Percentiles rank a stretch among this genome's conserved stretches.
These are phyloP conservation scores for Fomitopsis pulvina DNA, from an alignment of 768 basidiomycete genomes.

Conservation along the genomic window DNA sequence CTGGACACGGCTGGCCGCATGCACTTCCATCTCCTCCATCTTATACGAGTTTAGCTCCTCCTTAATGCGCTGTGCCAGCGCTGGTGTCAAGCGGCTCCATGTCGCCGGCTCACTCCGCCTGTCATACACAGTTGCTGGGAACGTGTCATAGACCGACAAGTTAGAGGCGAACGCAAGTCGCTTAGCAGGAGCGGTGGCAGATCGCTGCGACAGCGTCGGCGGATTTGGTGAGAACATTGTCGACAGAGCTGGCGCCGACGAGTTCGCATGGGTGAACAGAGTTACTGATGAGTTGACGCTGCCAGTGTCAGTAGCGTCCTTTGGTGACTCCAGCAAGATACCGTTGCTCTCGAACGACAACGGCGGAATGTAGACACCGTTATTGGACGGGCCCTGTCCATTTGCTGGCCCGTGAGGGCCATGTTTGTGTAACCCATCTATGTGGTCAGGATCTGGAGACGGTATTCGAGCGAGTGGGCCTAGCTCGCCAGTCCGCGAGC, in stretches of 20 bases:
- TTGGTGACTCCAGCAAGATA: constrained; percentile 30
- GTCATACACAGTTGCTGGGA: constrained; percentile 86
- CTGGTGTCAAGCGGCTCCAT: constrained; percentile 93
- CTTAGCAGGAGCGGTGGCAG: constrained; percentile 63
- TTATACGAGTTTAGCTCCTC: constrained; percentile 98
- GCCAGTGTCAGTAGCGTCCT: constrained; percentile 32
- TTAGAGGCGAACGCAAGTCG: constrained; percentile 85
- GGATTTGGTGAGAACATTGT: constrained; percentile 37
- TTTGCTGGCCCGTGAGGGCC: constrained; percentile 46
- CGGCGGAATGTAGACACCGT: constrained; percentile 40
- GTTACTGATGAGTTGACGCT: constrained; percentile 36
- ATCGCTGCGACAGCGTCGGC: constrained; percentile 60
- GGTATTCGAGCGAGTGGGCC: constrained; percentile 82
- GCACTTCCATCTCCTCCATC: constrained; percentile 99
- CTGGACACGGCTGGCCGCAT: constrained; percentile 88
- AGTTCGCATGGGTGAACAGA: constrained; percentile 84
- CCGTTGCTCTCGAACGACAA: constrained; percentile 45
- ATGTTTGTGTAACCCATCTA: constrained; percentile 79
- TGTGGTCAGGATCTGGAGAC: constrained; percentile 78
- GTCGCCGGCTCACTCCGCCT: constrained; percentile 93
- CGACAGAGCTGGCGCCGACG: constrained; percentile 84
- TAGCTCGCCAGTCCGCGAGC: constrained; percentile 45
- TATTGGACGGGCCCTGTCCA: constrained; percentile 11
- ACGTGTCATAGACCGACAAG: constrained; percentile 95
- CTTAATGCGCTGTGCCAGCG: constrained; percentile 94